Conservation (phyloP, 2,329 filamentous ascomycete genomes). For the Verticillium nubilum region DNA sequence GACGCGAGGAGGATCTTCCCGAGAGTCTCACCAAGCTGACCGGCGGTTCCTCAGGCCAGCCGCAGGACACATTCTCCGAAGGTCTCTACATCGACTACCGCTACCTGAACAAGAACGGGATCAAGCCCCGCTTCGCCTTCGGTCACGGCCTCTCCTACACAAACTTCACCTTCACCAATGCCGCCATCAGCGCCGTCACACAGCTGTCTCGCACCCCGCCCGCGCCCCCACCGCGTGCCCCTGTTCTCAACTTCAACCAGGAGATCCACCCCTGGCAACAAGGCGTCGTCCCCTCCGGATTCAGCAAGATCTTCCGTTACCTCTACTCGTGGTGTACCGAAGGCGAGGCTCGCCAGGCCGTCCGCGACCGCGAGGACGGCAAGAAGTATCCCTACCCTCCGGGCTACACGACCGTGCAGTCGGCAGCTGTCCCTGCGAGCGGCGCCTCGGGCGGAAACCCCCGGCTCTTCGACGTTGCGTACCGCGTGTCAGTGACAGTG, state of each 20-base stretch:
- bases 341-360: constrained; percentile 32
- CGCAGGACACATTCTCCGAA: constrained; percentile 79
- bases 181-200: constrained; percentile 40
- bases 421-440: constrained; percentile 49
- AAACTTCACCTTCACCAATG: constrained; percentile 54
- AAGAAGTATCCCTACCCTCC: constrained; percentile 55
- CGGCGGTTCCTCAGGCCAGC: constrained; percentile 59
- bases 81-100: constrained; percentile 87
- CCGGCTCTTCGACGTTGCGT: constrained; percentile 49
- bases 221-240: constrained; percentile 24
- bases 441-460: constrained; percentile 67
- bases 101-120: constrained; percentile 72
- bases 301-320: constrained; percentile 58
- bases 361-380: constrained; percentile 22
- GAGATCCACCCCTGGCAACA: constrained; percentile 46
- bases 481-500: constrained; percentile 38
- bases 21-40: constrained; percentile 34
- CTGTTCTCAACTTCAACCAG: constrained; percentile 41
- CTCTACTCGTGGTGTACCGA: constrained; percentile 61
- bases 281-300: constrained; percentile 52
- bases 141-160: constrained; percentile 84
- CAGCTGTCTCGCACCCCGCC: constrained; percentile 34
- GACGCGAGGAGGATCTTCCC: constrained; percentile 65
- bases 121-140: constrained; percentile 77
- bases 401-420: constrained; percentile 53